Evolutionary conservation across 1,284 basidiomycete species (phyloP), one percentile per base, ranked within the genome.

Genomic region (Ganoderma boninense): DNA sequence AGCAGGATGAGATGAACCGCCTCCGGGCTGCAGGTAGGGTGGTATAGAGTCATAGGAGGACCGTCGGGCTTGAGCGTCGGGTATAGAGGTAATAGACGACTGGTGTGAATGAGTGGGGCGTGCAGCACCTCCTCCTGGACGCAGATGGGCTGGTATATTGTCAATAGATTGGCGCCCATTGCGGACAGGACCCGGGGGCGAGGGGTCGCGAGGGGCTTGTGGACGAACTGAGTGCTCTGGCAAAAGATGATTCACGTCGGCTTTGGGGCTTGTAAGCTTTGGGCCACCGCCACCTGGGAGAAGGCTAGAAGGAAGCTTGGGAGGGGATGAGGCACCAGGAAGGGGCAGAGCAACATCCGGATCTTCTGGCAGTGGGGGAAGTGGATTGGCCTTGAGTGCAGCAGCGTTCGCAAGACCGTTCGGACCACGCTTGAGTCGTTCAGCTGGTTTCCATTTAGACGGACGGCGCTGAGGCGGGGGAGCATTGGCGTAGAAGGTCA

Each of bases 401-500:
- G 70, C 13, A 64, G 68, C 11, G 52, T 23, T 44, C 7, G 29
- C 32, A 11, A 42, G 43, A 71, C 72, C 65, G 66, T 69, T n/a
- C 20, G 66, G 56, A 16, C 67, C 59, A 35, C 79, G 78, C 43
- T 75, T 71, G 23, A 89, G 77, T 44, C 88, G 79, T 63, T 88
- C 87, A 2, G 79, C 73, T 6, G 85, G 84, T 4, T 71, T 76
- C 42, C 89, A 78, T 72, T 87, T 88, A 32, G 87, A 84, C 32
- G 84, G 78, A 29, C 87, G 82, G 43, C 84, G 85, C 10, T 77
- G 80, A 4, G 76, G 87, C 3, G 86, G 84, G 6, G 90, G 88
- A 2, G 85, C 84, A 65, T 90, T 87, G 5, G 92, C 84, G 77
- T 87, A 94, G 80, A 87, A 94, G 0, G 92, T 94, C 89, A 94